These are phyloP conservation scores for Agaricus bisporus DNA, from an alignment of 768 basidiomycete genomes.

Conservation along the genomic window DNA sequence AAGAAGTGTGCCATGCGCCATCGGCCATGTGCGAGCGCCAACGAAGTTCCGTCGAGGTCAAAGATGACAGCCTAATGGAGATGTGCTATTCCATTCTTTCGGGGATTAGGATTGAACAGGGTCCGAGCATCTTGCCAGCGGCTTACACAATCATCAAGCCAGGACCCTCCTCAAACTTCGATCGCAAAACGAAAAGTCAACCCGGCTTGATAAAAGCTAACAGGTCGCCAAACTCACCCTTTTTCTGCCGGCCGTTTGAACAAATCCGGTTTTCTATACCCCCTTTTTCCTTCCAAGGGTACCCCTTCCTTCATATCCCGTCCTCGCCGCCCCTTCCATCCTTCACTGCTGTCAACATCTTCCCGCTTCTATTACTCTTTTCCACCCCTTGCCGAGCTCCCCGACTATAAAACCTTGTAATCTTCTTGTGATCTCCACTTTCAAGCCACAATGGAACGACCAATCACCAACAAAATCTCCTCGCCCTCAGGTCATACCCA, in stretches of 20 bases:
- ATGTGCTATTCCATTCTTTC: constrained; percentile 4
- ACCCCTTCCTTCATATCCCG: background rate
- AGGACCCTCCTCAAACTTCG: background rate
- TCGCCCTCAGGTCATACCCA: background rate
- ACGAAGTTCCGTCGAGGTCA: background rate
- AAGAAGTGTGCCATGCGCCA: background rate
- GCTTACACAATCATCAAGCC: constrained; percentile 1
- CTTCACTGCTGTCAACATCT: background rate
- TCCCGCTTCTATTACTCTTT: background rate
- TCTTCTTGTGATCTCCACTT: background rate
- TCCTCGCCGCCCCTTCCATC: background rate
- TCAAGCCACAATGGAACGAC: no score
- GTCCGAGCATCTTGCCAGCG: background rate
- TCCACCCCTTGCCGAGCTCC: background rate
- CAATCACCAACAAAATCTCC: background rate
- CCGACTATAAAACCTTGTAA: background rate
- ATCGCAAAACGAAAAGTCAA: constrained; percentile 5
- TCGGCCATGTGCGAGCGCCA: background rate
- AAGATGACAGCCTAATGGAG: background rate
- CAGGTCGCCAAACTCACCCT: background rate
- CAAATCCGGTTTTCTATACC: background rate
- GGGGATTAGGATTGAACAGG: constrained; percentile 3
- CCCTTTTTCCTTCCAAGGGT: background rate
- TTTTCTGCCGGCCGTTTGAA: background rate
- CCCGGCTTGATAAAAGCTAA: constrained; percentile 3